Conservation (phyloP, 116 monocot species). For the Cymodocea nodosa region DNA sequence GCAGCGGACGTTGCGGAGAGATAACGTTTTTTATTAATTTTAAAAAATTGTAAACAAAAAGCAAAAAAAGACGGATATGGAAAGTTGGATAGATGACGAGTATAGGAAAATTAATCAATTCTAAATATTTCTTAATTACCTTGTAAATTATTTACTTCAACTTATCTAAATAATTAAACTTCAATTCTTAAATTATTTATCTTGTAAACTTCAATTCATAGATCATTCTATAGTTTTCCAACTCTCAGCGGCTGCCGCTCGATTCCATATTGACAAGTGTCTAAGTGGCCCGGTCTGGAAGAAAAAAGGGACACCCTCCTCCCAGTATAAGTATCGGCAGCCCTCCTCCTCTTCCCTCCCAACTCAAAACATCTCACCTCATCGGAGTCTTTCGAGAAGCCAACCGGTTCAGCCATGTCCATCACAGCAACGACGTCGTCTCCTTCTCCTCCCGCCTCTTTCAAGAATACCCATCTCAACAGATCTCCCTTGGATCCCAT, state of each 20-base stretch:
- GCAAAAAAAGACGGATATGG: neutral
- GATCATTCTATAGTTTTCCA: neutral
- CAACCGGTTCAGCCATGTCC: conserved; percentile 10
- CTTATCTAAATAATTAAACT: no score
- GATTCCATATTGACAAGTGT: neutral
- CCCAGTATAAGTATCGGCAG: conserved; percentile 1
- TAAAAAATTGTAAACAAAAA: neutral
- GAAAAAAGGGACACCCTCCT: no score
- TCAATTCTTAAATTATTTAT: no score
- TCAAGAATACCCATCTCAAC: conserved; percentile 5
- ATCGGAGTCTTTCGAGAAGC: neutral
- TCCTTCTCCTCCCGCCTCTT: neutral
- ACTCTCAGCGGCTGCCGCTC: neutral
- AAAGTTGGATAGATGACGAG: no score
- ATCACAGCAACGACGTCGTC: neutral
- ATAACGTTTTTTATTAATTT: no score
- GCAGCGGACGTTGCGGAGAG: no score
- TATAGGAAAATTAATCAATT: no score
- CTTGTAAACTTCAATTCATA: no score
- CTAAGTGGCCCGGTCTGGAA: no score
- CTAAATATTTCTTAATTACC: no score
- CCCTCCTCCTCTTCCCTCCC: conserved; percentile 5
- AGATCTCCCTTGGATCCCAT: neutral
- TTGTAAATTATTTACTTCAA: no score
- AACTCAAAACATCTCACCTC: conserved; percentile 7